Percentiles rank a stretch among this genome's conserved stretches.
Conservation (phyloP, 2,329 filamentous ascomycete species). For the Neonectria punicea region DNA sequence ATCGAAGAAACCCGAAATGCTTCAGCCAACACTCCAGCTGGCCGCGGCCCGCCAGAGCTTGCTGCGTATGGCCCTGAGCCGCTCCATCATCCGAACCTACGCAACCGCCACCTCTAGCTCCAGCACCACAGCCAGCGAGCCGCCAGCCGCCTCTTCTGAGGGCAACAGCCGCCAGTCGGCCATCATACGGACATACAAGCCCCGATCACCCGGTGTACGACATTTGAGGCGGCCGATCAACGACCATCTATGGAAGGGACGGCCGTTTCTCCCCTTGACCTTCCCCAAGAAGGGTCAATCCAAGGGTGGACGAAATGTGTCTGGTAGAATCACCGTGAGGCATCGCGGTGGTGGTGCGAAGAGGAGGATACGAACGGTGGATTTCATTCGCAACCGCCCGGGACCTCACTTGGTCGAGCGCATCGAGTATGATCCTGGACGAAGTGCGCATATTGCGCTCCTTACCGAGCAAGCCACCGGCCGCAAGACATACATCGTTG, state of each 20-base stretch:
- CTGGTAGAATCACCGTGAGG: conserved; percentile 85
- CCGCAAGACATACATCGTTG: conserved; percentile 89
- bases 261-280: conserved; percentile 84
- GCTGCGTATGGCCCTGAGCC: conserved; percentile 43
- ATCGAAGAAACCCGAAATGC: conserved; percentile 39
- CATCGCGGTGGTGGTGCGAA: conserved; percentile 94
- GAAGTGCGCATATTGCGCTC: conserved; percentile 92
- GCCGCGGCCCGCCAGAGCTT: conserved; percentile 43
- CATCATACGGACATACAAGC: conserved; percentile 86
- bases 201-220: conserved; percentile 89
- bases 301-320: conserved; percentile 92
- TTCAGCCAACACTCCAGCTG: conserved; percentile 45
- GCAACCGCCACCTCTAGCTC: conserved; percentile 40
- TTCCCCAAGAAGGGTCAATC: conserved; percentile 92
- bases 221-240: conserved; percentile 94
- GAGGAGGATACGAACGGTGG: conserved; percentile 89
- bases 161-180: conserved; percentile 49
- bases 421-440: conserved; percentile 95
- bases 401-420: conserved; percentile 91
- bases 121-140: conserved; percentile 35
- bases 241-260: conserved; percentile 95
- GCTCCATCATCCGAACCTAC: conserved; percentile 44
- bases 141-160: conserved; percentile 32
- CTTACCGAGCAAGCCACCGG: conserved; percentile 79
- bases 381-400: conserved; percentile 82